Evolutionary conservation across 768 basidiomycete species (phyloP), one percentile per base, ranked within the genome.

Genomic region (Mycena amicta): DNA sequence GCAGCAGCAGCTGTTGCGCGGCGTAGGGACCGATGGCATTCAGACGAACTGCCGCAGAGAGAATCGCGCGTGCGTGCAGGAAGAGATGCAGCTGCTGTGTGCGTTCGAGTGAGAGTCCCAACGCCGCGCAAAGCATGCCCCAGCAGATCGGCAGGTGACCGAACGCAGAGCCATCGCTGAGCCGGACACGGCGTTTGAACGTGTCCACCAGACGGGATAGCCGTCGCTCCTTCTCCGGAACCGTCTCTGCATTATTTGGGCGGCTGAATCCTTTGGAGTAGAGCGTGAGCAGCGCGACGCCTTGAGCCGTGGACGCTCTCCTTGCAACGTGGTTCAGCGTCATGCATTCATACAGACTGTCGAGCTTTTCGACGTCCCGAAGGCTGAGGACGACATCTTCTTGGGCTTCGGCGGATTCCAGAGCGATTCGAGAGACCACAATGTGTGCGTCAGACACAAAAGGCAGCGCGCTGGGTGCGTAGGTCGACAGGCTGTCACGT

Each of bases 111-210:
- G 85, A 80, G 33, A 95, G 72, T 5, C 85, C 88, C 15, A 98
- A 80, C 1, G 88, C 86, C 22, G 85, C 88, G 1, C 90, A 90
- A 52, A 99, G 73, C 1, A 92, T 79, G 2, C 92, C 97, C 90
- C 94, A 99, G 71, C 93, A 96, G 16, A 93, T 76, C 0, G 94
- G 92, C 41, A 97, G 80, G 74, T 99, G 96, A 0, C 94, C 96
- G 26, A 78, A 81, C 0, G 82, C 80, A 40, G 82, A 81, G 50
- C 86, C 80, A 30, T 83, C 82, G 50, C 87, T 90, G 28, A 75
- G 76, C 55, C 93, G 80, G 2, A 91, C 81, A 45, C 75, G 73
- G 39, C 84, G 72, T 74, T 95, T 96, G 67, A 92, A 84, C 43
- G 73, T 72, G 29, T 92, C 86, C 20, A 95, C 74, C 29, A 94